Conservation (phyloP, 1,284 basidiomycete species). For the Jaminaea rosea region DNA sequence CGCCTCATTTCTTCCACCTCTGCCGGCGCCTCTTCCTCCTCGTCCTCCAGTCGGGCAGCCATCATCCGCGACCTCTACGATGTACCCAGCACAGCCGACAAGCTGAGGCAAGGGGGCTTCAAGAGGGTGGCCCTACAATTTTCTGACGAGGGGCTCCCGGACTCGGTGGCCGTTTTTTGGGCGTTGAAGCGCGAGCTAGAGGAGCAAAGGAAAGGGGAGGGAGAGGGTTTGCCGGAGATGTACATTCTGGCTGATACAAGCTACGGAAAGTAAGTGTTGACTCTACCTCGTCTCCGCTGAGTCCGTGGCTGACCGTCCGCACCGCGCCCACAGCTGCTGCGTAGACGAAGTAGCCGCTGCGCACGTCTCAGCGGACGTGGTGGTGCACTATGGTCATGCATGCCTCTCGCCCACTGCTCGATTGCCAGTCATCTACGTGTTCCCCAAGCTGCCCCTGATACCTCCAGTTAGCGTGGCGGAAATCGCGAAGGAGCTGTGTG, state of each 20-base stretch:
- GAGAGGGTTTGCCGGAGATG: conserved; percentile 50
- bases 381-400: conserved; percentile 94
- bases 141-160: conserved; percentile 80
- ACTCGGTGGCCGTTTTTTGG: conserved; percentile 78
- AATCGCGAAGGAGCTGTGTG: too few relatives aligned
- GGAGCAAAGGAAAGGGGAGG: conserved; percentile 46
- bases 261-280: conserved; percentile 70
- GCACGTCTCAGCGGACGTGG: conserved; percentile 80
- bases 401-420: conserved; percentile 82
- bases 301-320: too few relatives aligned
- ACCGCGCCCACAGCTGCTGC: conserved; percentile 63
- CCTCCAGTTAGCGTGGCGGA: too few relatives aligned
- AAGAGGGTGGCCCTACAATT: conserved; percentile 68
- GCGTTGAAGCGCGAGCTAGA: conserved; percentile 57
- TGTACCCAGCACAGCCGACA: conserved; percentile 16
- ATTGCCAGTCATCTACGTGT: conserved; percentile 74
- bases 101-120: conserved; percentile 15
- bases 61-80: conserved; percentile 34
- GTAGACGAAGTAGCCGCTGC: conserved; percentile 92
- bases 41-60: conserved; percentile 2
- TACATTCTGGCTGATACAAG: conserved; percentile 94
- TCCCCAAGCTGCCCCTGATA: conserved; percentile 61
- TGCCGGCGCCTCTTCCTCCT: conserved; percentile 9
- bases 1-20: conserved; percentile 31
- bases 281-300: too few relatives aligned